These are phyloP conservation scores for Vicia faba DNA, from an alignment of 306 rosid species.

Conservation along the genomic window DNA sequence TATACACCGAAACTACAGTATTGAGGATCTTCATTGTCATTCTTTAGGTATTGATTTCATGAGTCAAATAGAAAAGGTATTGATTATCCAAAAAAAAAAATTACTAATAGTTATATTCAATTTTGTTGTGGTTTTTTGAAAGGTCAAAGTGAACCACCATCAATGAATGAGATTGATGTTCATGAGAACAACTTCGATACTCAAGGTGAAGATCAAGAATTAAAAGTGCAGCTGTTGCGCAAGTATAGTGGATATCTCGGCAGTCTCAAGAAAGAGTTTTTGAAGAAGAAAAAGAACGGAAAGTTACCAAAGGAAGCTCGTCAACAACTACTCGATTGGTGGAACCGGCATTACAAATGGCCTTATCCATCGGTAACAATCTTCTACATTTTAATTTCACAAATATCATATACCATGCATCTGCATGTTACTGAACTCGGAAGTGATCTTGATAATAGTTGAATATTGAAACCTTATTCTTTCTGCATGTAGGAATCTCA, in stretches of 20 bases:
- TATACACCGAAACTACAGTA: too few species aligned
- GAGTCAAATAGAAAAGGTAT: too few species aligned
- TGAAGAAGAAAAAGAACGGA: conserved; percentile 96
- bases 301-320: conserved; percentile 95
- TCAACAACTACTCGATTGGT: conserved; percentile 93
- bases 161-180: conserved; percentile 64
- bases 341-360: conserved; percentile 97
- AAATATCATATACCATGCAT: conserved; percentile 44
- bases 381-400: conserved; percentile 46
- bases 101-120: background rate
- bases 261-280: conserved; percentile 87
- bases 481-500: conserved; percentile 67
- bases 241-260: conserved; percentile 93
- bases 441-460: background rate
- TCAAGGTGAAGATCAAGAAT: conserved; percentile 77
- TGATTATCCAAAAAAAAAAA: too few species aligned
- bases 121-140: conserved; percentile 35
- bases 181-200: conserved; percentile 61
- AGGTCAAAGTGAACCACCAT: conserved; percentile 68
- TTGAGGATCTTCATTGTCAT: background rate
- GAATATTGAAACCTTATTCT: background rate
- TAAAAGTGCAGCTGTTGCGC: conserved; percentile 79
- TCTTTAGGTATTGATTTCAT: background rate
- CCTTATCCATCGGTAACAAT: conserved; percentile 88
- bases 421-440: background rate